Evolutionary conservation across 1,284 basidiomycete genomes (phyloP), one percentile per base, ranked within the genome.

Genomic region (Athelia psychrophila): DNA sequence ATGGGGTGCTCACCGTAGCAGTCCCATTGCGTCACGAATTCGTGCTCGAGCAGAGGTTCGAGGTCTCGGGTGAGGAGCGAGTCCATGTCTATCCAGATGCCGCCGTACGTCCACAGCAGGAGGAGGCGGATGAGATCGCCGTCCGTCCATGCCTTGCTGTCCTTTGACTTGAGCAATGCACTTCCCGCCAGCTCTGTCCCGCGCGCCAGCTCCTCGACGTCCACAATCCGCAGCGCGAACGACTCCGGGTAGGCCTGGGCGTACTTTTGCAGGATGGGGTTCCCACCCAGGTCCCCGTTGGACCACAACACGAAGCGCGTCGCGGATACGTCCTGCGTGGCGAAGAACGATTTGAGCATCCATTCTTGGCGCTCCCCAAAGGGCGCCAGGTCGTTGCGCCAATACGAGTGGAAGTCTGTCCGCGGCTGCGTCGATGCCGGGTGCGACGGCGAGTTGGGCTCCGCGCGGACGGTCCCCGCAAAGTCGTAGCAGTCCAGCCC

Each of bases 21-120:
- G 64, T 97, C 95, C 95, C 94, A 96, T 66, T 96, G 93, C 1
- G 89, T 93, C 12, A 97, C 90, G 67, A 94, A 98, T 68, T 98
- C 95, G 62, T 91, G 88, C 67, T 96, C 94, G 6, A 89, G 73
- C 51, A 97, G 72, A 3, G 93, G 91, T 3, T 85, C 76, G 20
- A 97, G 72, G 68, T 93, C 88, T 49, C 94, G 74, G 42, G 92
- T 94, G 55, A 96, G 69, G 52, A 98, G 77, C 58, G 88, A 88
- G 69, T 97, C 95, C 92, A 97, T 96, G 66, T 98, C 94, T 54
- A 96, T 79, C 95, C 95, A 98, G 30, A 94, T 80, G 2, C 95
- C 95, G 4, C 94, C 94, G 62, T 83, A 85, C 56, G 83, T 83
- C 91, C 93, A 96, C n/a, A 96, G 71, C 38, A 94, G 81, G 36